Evolutionary conservation across 495 filamentous ascomycete genomes (phyloP), one percentile per base, ranked within the genome.

Genomic region (Cercophora newfieldiana): DNA sequence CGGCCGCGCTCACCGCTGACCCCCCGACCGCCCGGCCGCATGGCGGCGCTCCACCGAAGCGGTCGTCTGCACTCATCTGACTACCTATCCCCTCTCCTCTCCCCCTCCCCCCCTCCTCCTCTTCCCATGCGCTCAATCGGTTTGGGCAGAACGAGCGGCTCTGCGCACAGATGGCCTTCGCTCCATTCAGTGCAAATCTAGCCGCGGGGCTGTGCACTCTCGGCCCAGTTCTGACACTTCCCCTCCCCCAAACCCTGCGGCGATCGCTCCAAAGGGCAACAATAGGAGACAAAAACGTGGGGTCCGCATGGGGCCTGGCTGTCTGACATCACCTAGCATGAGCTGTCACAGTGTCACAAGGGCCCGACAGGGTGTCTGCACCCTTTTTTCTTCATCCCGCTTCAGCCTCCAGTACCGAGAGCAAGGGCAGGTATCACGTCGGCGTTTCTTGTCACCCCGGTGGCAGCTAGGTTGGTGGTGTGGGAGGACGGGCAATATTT

Each of bases 271-370:
- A 63, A 63, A 21, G 50, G 61, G 61, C 61, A 63, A 63, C 61
- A 63, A 33, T 63, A 63, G 61, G 61, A 63, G 61, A 63, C 50
- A 63, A 63, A 44, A 54, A 63, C 61, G 61, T 63, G 61, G 61
- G 29, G 50, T 24, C 49, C 50, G 61, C 61, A 63, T 63, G 61
- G 61, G 30, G 30, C 30, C 30, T 33, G 12, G 12, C 30, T 44
- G 49, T 56, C 50, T 56, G 61, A 44, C 61, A 63, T 57, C 54
- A 57, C 54, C 29, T n/a, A 44, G 37, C 28, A 44, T 28, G 21
- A 21, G 61, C 49, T 55, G 61, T 56, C 61, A 54, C 61, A 54
- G 54, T 44, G 37, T 44, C 37, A 44, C 37, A 44, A 44, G 37
- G 37, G n/a, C 10, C 19, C 7, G 8, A 10, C 49, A 53, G 49